Evolutionary conservation across 768 basidiomycete species (phyloP), one percentile per base, ranked within the genome.

Genomic region (Austroboletus eburneus): DNA sequence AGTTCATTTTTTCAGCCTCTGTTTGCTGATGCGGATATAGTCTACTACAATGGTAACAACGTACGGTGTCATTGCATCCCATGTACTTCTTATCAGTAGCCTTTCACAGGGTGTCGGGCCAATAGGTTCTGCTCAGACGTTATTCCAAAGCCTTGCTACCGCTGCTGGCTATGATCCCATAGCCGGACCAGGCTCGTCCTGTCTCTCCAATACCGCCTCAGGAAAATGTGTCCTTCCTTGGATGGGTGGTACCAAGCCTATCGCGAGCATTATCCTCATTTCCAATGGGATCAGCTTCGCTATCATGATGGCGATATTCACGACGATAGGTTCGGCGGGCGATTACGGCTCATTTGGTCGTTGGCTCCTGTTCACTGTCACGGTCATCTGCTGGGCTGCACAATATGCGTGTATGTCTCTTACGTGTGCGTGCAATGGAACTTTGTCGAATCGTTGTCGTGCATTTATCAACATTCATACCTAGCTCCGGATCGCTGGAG

Each of bases 21-120:
- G 24, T 23, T 10, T 48, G 12, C 27, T 39, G 22, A 44, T 25
- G 8, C 20, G n/a, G 2, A 24, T 18, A 38, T 43, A 90, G 87
- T 89, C 48, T 89, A 89, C 58, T 86, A 81, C 65, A 91, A 89
- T 47, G 87, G 87, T 43, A 80, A 87, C 52, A 88, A 87, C 63
- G 85, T 85, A 54, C n/a, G 73, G 4, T 16, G 13, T 35, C 20
- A 12, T 32, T 4, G 13, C 18, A 14, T 35, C 12, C 17, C 2
- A 5, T 9, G 8, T 39, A 33, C 17, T 16, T 27, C 5, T 39
- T 17, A 49, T 38, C 23, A 21, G 14, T 32, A 7, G 13, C 17
- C 18, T 23, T 23, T 21, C 23, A 5, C 53, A 87, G 81, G 83
- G 86, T 39, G 82, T 84, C 18, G 85, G 85, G 24, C 84, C 85